Evolutionary conservation across 2,329 filamentous ascomycete genomes (phyloP), one percentile per base, ranked within the genome.

Genomic region (Rasamsonia emersonii): DNA sequence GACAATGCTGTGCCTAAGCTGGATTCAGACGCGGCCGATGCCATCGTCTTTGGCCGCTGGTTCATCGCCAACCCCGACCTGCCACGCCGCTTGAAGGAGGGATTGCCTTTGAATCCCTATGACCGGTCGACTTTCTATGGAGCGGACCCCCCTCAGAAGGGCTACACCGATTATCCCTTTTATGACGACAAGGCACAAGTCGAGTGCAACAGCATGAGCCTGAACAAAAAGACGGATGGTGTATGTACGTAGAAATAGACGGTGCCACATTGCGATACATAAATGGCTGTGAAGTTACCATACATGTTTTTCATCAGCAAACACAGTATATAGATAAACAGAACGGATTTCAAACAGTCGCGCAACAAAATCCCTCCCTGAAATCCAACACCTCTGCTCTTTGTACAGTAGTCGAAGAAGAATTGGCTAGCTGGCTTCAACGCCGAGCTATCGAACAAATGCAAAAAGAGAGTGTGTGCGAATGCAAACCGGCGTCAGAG

Each of bases 51-150:
- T 37, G 63, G 64, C 1, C 44, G 64, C 5, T 50, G 47, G 18
- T 68, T 61, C 33, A 60, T 67, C 25, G 39, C 58, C 3, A 68
- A 60, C 19, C 64, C 65, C 2, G 65, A 68, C 40, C 32, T 68
- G 28, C 53, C 59, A 0, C 54, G 46, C 28, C 45, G 61, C 7
- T 37, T 64, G 14, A 49, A 52, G 43, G 42, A 64, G 26, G 53
- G 51, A 0, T 28, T 62, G 5, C 40, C 49, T 1, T 38, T 68
- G 35, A 56, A 45, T 4, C 33, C 46, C 4, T 67, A 66, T 32
- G 47, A 64, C 32, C 51, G 64, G 4, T 37, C 51, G 1, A 59
- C 53, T 0, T 68, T 68, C 29, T 68, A 68, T 33, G 51, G 50
- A 2, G 48, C 50, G 4, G 42, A 41, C 1, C 47, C 46, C 8